Evolutionary conservation across 2,329 filamentous ascomycete genomes (phyloP), one percentile per base, ranked within the genome.

Genomic region (Thermothelomyces thermophilus): DNA sequence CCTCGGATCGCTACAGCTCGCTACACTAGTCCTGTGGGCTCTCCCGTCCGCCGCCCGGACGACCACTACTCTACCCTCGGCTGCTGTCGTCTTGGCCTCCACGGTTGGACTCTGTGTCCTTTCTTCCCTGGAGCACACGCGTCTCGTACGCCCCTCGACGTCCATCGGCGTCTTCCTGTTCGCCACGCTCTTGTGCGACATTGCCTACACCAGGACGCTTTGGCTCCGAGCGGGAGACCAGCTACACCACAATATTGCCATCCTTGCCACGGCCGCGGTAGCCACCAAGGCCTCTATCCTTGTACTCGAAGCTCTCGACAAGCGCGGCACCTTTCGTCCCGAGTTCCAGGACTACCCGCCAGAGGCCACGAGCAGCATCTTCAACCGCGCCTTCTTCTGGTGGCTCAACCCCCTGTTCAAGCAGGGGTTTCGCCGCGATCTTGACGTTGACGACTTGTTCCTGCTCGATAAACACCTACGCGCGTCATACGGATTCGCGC

Each of bases 41-140:
- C 44, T 54, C 3, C 43, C 58, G 1, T 53, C 58, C 1, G 56
- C 59, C 1, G 46, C 48, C n/a, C 55, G 52, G 14, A 60, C 62
- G 2, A 53, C 56, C 22, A 59, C 58, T 1, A 66, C 67, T 1
- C 48, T 67, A 1, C 58, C 67, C 0, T 62, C 65, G 10, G 53
- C 61, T 1, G 52, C 52, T 0, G 37, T 70, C 6, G 54, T 54
- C 0, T 46, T 67, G 1, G 20, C 66, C 13, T 64, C 65, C 1
- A 61, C 63, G 1, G 34, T 68, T 3, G 57, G 57, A n/a, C 54
- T 67, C 5, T 48, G 61, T 2, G 34, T 57, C 0, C 46, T 72
- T 2, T 70, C 68, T 0, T 68, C 59, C 40, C 24, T 53, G 1
- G 69, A 73, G 47, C 70, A 73, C 52, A 54, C 56, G 11, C 62